Conservation (phyloP, 495 filamentous ascomycete genomes). For the Rusavskia elegans region DNA sequence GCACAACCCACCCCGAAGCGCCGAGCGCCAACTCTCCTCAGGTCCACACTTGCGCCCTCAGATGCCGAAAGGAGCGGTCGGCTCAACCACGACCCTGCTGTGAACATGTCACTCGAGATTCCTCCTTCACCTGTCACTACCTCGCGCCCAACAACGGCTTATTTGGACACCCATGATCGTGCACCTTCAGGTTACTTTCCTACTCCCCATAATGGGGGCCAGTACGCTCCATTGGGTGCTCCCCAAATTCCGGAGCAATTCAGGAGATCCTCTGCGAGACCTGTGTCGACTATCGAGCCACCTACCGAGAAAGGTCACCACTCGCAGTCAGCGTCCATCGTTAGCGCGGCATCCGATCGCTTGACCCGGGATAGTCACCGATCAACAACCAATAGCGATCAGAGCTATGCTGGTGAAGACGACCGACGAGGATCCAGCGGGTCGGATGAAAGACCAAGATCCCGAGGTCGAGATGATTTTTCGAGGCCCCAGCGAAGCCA, state of each 20-base stretch:
- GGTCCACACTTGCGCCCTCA: background rate
- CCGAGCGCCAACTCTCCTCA: background rate
- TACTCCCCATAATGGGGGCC: background rate
- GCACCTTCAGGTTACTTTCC: background rate
- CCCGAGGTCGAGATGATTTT: background rate
- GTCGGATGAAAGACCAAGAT: background rate
- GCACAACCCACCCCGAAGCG: background rate
- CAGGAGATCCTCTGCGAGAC: background rate
- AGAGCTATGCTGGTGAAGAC: background rate
- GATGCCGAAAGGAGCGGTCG: background rate
- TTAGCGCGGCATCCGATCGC: background rate
- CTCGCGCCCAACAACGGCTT: background rate
- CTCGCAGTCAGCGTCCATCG: constrained; percentile 2
- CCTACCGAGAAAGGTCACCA: background rate
- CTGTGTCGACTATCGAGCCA: background rate
- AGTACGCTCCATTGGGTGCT: constrained; percentile 1
- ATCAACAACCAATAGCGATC: background rate
- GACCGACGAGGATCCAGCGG: background rate
- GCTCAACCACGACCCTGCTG: constrained; percentile 4
- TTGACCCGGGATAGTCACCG: background rate
- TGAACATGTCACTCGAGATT: background rate
- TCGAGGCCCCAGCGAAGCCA: background rate
- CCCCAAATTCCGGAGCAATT: background rate
- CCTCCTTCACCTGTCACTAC: background rate
- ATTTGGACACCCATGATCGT: background rate